Conservation (phyloP, 352 stramenopile species). For the Globisporangium spiculum region DNA sequence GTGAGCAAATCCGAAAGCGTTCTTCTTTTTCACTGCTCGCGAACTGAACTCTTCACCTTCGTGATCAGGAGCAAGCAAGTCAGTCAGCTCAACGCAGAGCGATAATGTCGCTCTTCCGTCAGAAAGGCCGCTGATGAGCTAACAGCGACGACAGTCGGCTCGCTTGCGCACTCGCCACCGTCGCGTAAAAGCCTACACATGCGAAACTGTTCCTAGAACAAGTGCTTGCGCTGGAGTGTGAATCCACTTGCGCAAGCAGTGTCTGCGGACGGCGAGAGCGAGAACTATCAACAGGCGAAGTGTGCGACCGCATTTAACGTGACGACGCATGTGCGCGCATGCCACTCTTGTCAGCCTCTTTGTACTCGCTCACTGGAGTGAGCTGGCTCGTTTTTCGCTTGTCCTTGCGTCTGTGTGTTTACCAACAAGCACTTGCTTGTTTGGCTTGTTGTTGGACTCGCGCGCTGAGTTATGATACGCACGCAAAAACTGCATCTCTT, state of each 20-base stretch:
- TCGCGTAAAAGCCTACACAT: neutral
- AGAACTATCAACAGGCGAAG: no score
- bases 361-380: neutral
- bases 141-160: slow-evolving; percentile 1
- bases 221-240: neutral
- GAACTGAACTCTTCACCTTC: neutral
- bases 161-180: neutral
- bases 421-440: neutral
- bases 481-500: no score
- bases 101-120: neutral
- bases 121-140: neutral
- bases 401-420: neutral
- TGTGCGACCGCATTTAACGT: no score
- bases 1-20: neutral
- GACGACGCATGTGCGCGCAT: neutral
- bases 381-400: neutral
- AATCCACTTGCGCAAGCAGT: neutral
- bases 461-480: neutral
- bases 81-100: neutral
- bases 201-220: neutral
- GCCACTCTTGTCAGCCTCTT: neutral
- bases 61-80: neutral
- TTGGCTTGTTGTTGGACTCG: neutral
- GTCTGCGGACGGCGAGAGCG: no score
- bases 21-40: neutral